phyloP scores from a whole-genome alignment of 805 yeast genomes.

The Candida multigemmis region DNA sequence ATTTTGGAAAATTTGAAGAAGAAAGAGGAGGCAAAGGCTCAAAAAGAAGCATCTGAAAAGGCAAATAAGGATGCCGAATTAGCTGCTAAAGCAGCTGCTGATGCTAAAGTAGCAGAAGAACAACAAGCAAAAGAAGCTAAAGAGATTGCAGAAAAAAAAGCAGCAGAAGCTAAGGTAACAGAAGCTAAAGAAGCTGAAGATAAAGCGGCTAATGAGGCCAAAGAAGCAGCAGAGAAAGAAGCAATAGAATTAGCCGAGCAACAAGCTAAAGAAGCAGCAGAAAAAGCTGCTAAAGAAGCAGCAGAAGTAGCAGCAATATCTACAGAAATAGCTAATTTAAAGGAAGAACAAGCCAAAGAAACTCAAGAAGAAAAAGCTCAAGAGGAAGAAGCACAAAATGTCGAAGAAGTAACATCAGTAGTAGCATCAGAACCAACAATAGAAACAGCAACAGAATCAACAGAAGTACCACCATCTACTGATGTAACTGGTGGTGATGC shows the following conservation, averaged over 20 bases:
- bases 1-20: constrained; percentile 17
- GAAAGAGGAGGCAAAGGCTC: constrained; percentile 6
- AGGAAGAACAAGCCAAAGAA: not conserved
- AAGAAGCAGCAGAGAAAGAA: constrained; percentile 5
- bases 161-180: constrained; percentile 1
- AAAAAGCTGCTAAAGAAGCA: constrained; percentile 2
- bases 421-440: constrained; percentile 6
- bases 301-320: constrained; percentile 1
- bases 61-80: constrained; percentile 2
- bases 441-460: constrained; percentile 4
- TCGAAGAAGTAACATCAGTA: constrained; percentile 5
- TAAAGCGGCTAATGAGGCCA: constrained; percentile 2
- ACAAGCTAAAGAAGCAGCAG: constrained; percentile 1
- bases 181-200: constrained; percentile 2
- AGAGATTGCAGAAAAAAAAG: constrained; percentile 2
- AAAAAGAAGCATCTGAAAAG: constrained; percentile 4
- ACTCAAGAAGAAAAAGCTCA: constrained; percentile 1
- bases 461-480: constrained; percentile 4
- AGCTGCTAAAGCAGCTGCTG: constrained; percentile 3
- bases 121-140: constrained; percentile 3
- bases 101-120: constrained; percentile 1
- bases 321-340: not conserved
- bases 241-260: constrained; percentile 2
- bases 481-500: constrained; percentile 7
- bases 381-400: constrained; percentile 1